Evolutionary conservation across 139 green algal genomes (phyloP).

Genomic region (Nannochloris sp.): DNA sequence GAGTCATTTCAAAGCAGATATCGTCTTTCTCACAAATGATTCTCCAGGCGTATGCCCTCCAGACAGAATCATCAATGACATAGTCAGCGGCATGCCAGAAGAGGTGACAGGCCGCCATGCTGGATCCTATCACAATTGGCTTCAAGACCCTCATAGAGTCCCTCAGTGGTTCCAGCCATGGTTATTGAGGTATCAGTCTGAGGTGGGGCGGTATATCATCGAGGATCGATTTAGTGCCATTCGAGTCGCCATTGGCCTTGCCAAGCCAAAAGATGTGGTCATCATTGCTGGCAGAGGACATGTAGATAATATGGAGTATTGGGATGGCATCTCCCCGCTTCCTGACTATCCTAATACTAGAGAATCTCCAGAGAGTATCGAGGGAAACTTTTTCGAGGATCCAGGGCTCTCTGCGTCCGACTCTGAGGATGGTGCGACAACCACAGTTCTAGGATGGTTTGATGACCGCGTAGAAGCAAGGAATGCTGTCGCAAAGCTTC

Average conservation of each 20-base stretch:
- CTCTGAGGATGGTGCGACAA: slow-evolving; percentile 15
- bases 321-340: slow-evolving; percentile 18
- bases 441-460: slow-evolving; percentile 65
- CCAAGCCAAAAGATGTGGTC: slow-evolving; percentile 66
- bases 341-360: slow-evolving; percentile 2
- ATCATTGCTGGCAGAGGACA: slow-evolving; percentile 85
- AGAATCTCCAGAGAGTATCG: not conserved
- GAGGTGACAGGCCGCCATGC: slow-evolving; percentile 35
- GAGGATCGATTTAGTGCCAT: slow-evolving; percentile 72
- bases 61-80: slow-evolving; percentile 57
- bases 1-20: slow-evolving; percentile 72
- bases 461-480: slow-evolving; percentile 76
- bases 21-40: slow-evolving; percentile 92
- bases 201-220: slow-evolving; percentile 28
- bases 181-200: slow-evolving; percentile 17
- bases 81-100: slow-evolving; percentile 66
- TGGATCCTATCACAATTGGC: slow-evolving; percentile 13
- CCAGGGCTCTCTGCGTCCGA: not conserved
- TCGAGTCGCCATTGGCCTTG: slow-evolving; percentile 86
- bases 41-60: slow-evolving; percentile 62
- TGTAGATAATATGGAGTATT: slow-evolving; percentile 65
- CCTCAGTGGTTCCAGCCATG: slow-evolving; percentile 14
- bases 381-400: slow-evolving; percentile 6
- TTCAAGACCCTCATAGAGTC: slow-evolving; percentile 28
- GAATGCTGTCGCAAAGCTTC: slow-evolving; percentile 62